Base-by-base conservation (phyloP, 345 rosid species). In the Lenwebbia sp. region DNA sequence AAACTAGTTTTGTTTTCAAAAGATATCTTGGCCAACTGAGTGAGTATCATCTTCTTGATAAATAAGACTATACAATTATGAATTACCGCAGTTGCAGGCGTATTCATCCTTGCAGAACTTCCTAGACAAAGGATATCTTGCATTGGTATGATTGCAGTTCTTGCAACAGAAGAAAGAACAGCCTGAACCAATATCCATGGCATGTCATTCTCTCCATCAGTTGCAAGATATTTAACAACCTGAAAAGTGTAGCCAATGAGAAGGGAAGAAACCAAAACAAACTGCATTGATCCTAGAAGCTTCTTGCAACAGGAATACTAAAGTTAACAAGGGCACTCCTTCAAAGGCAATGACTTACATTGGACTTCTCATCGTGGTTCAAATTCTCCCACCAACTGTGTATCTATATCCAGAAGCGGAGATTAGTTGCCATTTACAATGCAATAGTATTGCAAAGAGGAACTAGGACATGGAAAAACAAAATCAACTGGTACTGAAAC, bases 91-190 rank as follows among this genome's bases (percentile, higher is more conserved):
- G 99, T 97, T 70, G 99, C 96, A 56, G 99, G 98, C 89, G 88
- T 92, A 87, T 97, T 97, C 98, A 96, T 96, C 89, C 99, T 91
- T 22, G 98, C 98, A 85, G 94, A 92, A 90, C 84, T 92, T 86
- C 94, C 98, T 23, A 97, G 91, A 88, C 95, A 91, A 83, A 97
- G 96, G 89, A 97, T 89, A 89, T 97, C 99, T 91, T 96, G 99
- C 97, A 96, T 89, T 14, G 98, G 96, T 89, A 97, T 89, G 82
- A 97, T 87, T 84, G 97, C 88, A 75, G 98, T 96, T 88, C 87
- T 91, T 83, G 99, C 96, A 19, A 94, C 90, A 28, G 99, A 95
- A 74, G 98, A 91, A 57, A 93, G 76, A 25, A 92, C 94, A 88
- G 93, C 93, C 89, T 86, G 91, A 85, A 97, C 92, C 65, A 96